A percentile compares a stretch with the other conserved stretches of the same genome.
These are phyloP conservation scores for Eimeria acervulina DNA, from an alignment of 169 alveolate species.

Conservation along the genomic window DNA sequence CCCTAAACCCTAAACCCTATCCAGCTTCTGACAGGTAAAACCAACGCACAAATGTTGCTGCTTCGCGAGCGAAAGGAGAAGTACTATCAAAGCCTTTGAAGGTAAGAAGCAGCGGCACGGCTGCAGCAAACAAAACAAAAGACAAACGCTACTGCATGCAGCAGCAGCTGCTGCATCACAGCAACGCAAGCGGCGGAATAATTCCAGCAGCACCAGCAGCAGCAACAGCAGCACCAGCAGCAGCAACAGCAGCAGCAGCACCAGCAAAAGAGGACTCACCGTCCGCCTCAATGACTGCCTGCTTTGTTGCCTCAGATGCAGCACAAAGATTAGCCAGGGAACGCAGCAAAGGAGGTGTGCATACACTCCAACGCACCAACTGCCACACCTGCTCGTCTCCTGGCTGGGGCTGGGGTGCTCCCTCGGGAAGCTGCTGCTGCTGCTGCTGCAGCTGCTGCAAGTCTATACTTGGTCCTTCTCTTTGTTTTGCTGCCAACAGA, in stretches of 20 bases:
- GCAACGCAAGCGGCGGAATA: no score
- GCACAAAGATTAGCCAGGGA: neutral
- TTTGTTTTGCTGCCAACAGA: neutral
- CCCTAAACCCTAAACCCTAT: constrained; percentile 13
- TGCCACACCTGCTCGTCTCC: constrained; percentile 18
- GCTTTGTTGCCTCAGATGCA: neutral
- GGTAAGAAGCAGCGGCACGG: constrained; percentile 9
- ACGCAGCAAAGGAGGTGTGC: neutral
- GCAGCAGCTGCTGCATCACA: no score
- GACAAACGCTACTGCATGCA: no score
- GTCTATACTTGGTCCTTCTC: neutral
- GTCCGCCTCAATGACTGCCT: neutral
- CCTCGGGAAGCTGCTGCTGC: neutral
- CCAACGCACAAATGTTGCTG: neutral
- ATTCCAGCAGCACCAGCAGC: neutral
- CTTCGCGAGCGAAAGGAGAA: constrained; percentile 35
- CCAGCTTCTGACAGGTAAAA: neutral
- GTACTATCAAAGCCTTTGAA: neutral
- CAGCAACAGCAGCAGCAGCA: neutral
- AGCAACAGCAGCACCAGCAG: neutral
- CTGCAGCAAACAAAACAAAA: neutral
- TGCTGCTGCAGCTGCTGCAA: no score
- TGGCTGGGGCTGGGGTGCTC: neutral
- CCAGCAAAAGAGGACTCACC: no score
- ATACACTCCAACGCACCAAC: neutral